Percentiles rank a stretch among this genome's conserved stretches.
Evolutionary conservation across 2,329 filamentous ascomycete species (phyloP).

Genomic region (Alternaria sp.): DNA sequence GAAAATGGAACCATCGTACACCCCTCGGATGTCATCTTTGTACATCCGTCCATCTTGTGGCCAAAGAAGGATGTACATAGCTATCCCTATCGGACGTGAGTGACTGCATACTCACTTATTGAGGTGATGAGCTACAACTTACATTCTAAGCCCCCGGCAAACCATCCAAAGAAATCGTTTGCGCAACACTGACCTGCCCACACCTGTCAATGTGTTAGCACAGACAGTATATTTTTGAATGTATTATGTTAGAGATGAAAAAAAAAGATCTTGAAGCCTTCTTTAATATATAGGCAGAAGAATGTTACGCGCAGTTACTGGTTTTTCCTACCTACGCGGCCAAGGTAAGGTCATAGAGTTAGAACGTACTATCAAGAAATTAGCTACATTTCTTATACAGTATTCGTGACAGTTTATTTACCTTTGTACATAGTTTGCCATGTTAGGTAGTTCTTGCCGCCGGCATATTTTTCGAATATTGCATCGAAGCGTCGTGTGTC

Average conservation of each 20-base stretch:
- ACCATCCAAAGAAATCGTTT: slow-evolving; percentile 32
- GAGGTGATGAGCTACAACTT: slow-evolving; percentile 2
- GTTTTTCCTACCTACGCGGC: no score
- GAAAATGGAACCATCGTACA: slow-evolving; percentile 41
- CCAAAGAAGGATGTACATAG: slow-evolving; percentile 32
- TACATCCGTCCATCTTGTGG: slow-evolving; percentile 26
- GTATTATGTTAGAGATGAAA: no score
- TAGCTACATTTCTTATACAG: no score
- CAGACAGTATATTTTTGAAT: no score
- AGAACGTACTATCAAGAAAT: no score
- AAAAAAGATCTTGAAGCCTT: no score
- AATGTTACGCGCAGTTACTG: no score
- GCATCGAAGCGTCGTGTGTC: slow-evolving; percentile 28
- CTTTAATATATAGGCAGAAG: no score
- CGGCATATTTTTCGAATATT: slow-evolving; percentile 29
- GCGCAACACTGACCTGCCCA: slow-evolving; percentile 29
- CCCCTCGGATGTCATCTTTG: slow-evolving; percentile 25
- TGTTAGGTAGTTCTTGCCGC: slow-evolving; percentile 24
- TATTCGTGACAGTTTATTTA: no score
- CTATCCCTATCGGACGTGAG: slow-evolving; percentile 26
- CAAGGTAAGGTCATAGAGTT: no score
- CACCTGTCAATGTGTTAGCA: not conserved
- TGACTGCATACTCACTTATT: not conserved
- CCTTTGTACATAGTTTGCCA: slow-evolving; percentile 16
- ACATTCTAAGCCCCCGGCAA: slow-evolving; percentile 32